phyloP scores from a whole-genome alignment of 495 filamentous ascomycete genomes.

The Penicillium taxi region DNA sequence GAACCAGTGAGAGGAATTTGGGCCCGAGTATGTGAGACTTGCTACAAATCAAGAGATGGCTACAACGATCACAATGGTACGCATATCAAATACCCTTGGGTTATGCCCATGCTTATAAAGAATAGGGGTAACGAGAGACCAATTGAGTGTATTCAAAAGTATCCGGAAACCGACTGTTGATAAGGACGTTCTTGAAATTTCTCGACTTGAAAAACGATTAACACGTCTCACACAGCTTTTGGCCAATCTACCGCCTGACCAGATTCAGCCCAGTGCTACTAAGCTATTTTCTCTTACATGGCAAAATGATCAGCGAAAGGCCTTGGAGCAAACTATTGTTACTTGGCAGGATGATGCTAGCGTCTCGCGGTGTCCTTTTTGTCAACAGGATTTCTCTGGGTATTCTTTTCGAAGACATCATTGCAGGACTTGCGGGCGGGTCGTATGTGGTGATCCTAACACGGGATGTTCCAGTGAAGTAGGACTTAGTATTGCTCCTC shows the following conservation, averaged over 20 bases:
- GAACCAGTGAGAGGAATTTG: slow-evolving; percentile 89
- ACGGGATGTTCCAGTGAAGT: slow-evolving; percentile 84
- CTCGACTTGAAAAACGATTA: slow-evolving; percentile 80
- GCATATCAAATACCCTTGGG: background rate
- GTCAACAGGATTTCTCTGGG: slow-evolving; percentile 83
- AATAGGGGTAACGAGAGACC: slow-evolving; percentile 54
- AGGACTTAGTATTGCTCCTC: slow-evolving; percentile 62
- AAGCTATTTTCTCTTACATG: slow-evolving; percentile 52
- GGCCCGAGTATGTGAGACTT: slow-evolving; percentile 95
- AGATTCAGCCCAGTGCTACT: slow-evolving; percentile 37
- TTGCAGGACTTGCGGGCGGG: slow-evolving; percentile 83
- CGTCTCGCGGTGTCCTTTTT: slow-evolving; percentile 80
- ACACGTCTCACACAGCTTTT: slow-evolving; percentile 84
- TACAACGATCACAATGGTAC: slow-evolving; percentile 82
- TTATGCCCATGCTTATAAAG: slow-evolving; percentile 6
- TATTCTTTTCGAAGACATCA: slow-evolving; percentile 91
- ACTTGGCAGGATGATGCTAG: slow-evolving; percentile 88
- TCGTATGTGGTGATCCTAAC: slow-evolving; percentile 79
- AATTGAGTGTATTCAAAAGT: slow-evolving; percentile 57
- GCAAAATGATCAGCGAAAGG: slow-evolving; percentile 60
- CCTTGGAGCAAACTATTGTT: slow-evolving; percentile 83
- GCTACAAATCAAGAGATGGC: slow-evolving; percentile 90
- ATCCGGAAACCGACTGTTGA: slow-evolving; percentile 73
- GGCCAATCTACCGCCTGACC: slow-evolving; percentile 57
- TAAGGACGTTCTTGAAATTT: slow-evolving; percentile 74